These are phyloP conservation scores for Euptelea pleiosperma DNA, from an alignment of 164 flowering plant species.

Conservation along the genomic window DNA sequence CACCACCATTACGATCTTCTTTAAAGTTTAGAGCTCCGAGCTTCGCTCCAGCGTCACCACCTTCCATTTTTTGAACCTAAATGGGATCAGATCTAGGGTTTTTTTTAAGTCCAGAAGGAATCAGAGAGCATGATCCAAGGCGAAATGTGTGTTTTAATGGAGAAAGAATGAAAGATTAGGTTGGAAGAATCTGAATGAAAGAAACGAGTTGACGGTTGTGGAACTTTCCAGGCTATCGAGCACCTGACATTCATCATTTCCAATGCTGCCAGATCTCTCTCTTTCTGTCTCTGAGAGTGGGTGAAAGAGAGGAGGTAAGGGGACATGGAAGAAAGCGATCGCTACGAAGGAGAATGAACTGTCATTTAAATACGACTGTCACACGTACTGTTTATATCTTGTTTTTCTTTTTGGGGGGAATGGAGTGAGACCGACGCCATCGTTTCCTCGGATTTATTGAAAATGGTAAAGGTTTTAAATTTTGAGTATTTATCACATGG, in stretches of 20 bases:
- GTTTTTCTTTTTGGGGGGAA: slow-evolving; percentile 12
- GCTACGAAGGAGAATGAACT: too few species aligned
- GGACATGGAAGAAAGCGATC: too few species aligned
- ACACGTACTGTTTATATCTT: neutral
- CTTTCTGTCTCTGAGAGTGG: neutral
- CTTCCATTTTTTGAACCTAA: slow-evolving; percentile 41
- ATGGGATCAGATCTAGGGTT: slow-evolving; percentile 3
- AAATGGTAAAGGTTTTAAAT: too few species aligned
- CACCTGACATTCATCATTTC: slow-evolving; percentile 10
- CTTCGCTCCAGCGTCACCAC: slow-evolving; percentile 40
- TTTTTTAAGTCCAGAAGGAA: too few species aligned
- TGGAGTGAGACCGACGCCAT: slow-evolving; percentile 36
- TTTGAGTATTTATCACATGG: too few species aligned
- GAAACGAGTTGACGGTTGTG: slow-evolving; percentile 1
- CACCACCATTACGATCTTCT: slow-evolving; percentile 37
- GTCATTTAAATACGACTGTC: neutral
- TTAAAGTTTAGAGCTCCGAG: slow-evolving; percentile 38
- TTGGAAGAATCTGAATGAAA: slow-evolving; percentile 7
- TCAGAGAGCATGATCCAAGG: too few species aligned
- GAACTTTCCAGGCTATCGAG: slow-evolving; percentile 11
- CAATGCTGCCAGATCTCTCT: neutral
- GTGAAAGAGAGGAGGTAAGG: neutral
- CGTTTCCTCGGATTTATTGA: slow-evolving; percentile 22
- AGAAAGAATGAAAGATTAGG: neutral
- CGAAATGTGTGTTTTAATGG: too few species aligned